phyloP scores from a whole-genome alignment of 495 filamentous ascomycete species.

The Tricharina praecox region DNA sequence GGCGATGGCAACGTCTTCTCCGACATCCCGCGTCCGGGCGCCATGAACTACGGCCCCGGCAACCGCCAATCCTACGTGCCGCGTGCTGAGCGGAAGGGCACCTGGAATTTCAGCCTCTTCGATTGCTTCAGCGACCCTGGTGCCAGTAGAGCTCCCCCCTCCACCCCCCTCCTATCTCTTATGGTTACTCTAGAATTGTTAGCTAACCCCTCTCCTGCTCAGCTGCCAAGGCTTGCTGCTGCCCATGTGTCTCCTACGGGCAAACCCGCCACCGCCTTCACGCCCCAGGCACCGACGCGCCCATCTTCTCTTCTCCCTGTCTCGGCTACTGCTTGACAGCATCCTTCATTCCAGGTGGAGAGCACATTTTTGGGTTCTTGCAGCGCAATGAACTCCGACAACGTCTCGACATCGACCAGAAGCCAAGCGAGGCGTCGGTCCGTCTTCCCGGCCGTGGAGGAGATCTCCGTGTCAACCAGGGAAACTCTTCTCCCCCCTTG shows the following conservation, averaged over 20 bases:
- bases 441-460: conserved; percentile 11
- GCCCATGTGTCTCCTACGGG: conserved; percentile 25
- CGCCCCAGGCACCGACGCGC: conserved; percentile 18
- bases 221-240: conserved; percentile 22
- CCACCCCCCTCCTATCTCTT: not conserved
- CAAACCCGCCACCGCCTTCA: conserved; percentile 25
- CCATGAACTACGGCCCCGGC: conserved; percentile 18
- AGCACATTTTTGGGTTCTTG: conserved; percentile 23
- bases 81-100: conserved; percentile 16
- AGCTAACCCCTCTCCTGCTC: not conserved
- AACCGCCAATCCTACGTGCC: conserved; percentile 16
- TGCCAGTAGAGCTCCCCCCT: conserved; percentile 11
- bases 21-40: conserved; percentile 20
- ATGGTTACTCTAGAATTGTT: not conserved
- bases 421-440: not conserved
- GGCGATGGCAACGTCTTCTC: conserved; percentile 26
- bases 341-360: conserved; percentile 17
- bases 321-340: conserved; percentile 20
- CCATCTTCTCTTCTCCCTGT: conserved; percentile 20
- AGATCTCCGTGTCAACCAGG: no score
- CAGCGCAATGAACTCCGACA: conserved; percentile 24
- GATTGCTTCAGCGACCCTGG: conserved; percentile 20
- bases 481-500: no score
- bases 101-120: conserved; percentile 20
- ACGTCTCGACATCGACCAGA: conserved; percentile 20